A percentile compares a stretch with the other conserved stretches of the same genome.
Conservation (phyloP, 2,329 filamentous ascomycete species). For the Leptographium flavum region DNA sequence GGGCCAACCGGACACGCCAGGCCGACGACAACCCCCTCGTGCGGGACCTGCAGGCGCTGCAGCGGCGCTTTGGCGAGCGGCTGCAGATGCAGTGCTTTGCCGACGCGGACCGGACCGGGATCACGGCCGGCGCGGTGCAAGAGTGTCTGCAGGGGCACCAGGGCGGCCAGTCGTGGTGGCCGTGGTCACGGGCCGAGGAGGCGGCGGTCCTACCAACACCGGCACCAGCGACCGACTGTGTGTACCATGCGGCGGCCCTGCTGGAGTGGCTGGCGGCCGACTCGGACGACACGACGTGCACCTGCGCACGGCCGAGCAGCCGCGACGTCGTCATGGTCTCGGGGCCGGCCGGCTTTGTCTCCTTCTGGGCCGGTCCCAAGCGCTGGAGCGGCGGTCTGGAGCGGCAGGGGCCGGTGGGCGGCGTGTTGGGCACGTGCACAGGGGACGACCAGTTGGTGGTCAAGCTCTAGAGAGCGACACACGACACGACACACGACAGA, state of each 20-base stretch:
- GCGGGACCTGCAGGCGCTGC: conserved; percentile 47
- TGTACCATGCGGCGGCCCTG: conserved; percentile 15
- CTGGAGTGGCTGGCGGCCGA: conserved; percentile 11
- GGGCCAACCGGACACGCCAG: conserved; percentile 58
- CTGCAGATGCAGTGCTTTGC: conserved; percentile 63
- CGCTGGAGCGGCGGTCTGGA: conserved; percentile 59
- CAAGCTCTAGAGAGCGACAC: conserved; percentile 26
- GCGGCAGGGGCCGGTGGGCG: conserved; percentile 59
- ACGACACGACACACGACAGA: not conserved
- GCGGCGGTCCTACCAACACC: conserved; percentile 10
- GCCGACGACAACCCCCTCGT: conserved; percentile 52
- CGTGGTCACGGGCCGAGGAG: not conserved
- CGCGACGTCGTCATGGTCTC: conserved; percentile 66
- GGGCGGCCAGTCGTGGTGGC: conserved; percentile 8
- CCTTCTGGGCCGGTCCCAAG: conserved; percentile 67
- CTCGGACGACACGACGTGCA: not conserved
- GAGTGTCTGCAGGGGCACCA: not conserved
- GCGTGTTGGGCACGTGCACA: conserved; percentile 54
- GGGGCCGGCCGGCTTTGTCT: conserved; percentile 81
- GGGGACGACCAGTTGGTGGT: conserved; percentile 36
- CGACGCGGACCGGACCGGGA: conserved; percentile 61
- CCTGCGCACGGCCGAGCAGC: conserved; percentile 15
- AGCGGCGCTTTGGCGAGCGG: conserved; percentile 39
- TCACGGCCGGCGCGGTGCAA: conserved; percentile 38
- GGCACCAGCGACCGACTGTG: conserved; percentile 6